Evolutionary conservation across 2,329 filamentous ascomycete genomes (phyloP), one percentile per base, ranked within the genome.

Genomic region (Rhynchosporium secalis): DNA sequence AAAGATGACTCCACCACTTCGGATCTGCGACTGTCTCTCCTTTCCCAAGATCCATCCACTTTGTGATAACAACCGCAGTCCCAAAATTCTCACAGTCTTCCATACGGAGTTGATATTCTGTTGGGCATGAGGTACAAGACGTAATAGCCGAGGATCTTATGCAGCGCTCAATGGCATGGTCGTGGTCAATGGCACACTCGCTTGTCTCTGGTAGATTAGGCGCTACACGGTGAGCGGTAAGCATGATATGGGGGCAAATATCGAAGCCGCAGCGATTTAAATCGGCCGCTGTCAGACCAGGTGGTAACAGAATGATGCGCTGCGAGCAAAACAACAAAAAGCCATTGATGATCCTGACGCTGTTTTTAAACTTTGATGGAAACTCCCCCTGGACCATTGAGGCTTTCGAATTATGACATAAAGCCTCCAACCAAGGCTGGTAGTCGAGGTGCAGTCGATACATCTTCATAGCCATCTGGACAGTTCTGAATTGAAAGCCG

Each of bases 31-130:
- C 56, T 33, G 58, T 61, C 41, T 61, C 49, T 55, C 63, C 63
- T 60, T 63, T 62, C 33, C 63, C 63, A 59, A 65, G 61, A 63
- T 65, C 63, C 61, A 63, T 61, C 63, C 61, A 65, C 46, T 61
- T 62, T 33, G 61, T 63, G 58, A 62, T 51, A 20, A 64, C 55
- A 46, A 51, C 47, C 41, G 47, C 58, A 57, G 36, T 36, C 33
- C 58, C 58, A 49, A 48, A 57, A 36, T 56, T 12, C 48, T 12
- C 62, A 59, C 58, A 58, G 46, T 61, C 62, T 46, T 64, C 52
- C 28, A 61, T 33, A 58, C 48, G 33, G 43, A 64, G 31, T 43
- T 61, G 33, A 57, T 41, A 58, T 55, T 64, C 62, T 46, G 58
- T 61, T 31, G 58, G 52, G 62, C 62, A 64, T 52, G 20, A 41